A percentile compares a stretch with the other conserved stretches of the same genome.
These are phyloP conservation scores for Lathyrus sativus DNA, from an alignment of 306 rosid genomes.

Conservation along the genomic window DNA sequence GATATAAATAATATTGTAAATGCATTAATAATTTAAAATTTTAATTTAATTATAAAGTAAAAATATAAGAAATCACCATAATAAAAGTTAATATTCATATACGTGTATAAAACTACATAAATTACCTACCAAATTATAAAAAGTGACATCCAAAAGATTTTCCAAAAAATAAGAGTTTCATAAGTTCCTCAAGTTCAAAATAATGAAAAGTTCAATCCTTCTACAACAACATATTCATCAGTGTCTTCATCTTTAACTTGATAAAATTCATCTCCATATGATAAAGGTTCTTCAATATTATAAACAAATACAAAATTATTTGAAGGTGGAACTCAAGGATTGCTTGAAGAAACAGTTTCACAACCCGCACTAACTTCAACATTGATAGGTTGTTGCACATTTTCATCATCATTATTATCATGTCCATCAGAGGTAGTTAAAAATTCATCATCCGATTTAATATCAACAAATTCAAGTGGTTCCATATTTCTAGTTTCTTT, in stretches of 20 bases:
- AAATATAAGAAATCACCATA: too few relatives aligned
- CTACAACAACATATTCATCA: not conserved
- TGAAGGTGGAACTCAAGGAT: not conserved
- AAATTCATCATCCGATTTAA: not conserved
- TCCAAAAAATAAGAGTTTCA: too few relatives aligned
- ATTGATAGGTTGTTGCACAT: not conserved
- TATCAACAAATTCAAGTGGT: not conserved
- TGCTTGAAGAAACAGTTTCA: not conserved
- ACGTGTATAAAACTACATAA: too few relatives aligned
- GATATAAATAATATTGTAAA: too few relatives aligned
- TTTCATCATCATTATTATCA: not conserved
- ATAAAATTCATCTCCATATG: not conserved
- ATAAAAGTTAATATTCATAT: too few relatives aligned
- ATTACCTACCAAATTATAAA: too few relatives aligned
- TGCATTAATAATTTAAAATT: too few relatives aligned
- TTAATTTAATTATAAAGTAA: too few relatives aligned
- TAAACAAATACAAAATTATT: not conserved
- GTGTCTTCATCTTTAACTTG: not conserved
- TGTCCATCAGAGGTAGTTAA: not conserved
- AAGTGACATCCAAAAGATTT: too few relatives aligned
- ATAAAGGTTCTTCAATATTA: too few relatives aligned
- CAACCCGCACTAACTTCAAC: not conserved
- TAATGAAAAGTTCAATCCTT: too few relatives aligned
- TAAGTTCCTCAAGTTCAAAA: too few relatives aligned
- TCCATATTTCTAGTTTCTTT: not conserved